Percentiles rank a stretch among this genome's conserved stretches.
Conservation (phyloP, 2,329 filamentous ascomycete species). For the Penicillium crustosum region DNA sequence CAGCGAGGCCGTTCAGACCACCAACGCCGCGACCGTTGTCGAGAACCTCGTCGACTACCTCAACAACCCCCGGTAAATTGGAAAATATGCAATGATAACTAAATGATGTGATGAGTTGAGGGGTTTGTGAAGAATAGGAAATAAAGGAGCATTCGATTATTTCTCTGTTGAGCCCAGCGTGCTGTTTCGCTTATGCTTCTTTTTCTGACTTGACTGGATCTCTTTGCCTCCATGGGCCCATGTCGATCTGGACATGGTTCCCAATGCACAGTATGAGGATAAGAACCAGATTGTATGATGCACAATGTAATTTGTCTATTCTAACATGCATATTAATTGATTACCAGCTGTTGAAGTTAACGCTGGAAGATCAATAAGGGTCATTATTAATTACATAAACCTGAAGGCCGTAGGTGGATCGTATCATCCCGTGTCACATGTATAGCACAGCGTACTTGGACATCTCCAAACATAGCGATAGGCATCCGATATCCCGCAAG, state of each 20-base stretch:
- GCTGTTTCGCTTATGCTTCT: not conserved
- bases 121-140: constrained; percentile 26
- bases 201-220: constrained; percentile 4
- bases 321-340: constrained; percentile 18
- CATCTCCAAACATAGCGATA: not conserved
- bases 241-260: not conserved
- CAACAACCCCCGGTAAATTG: constrained; percentile 67
- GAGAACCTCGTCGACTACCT: constrained; percentile 86
- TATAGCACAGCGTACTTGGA: not conserved
- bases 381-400: constrained; percentile 28
- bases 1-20: constrained; percentile 68
- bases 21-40: constrained; percentile 74
- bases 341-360: not conserved
- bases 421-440: constrained; percentile 8
- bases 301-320: constrained; percentile 16
- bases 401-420: constrained; percentile 6
- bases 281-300: constrained; percentile 2
- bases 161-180: constrained; percentile 3
- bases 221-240: constrained; percentile 1
- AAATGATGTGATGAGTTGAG: constrained; percentile 23
- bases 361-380: constrained; percentile 6
- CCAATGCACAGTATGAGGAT: constrained; percentile 7
- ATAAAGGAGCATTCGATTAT: constrained; percentile 22
- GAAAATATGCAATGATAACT: constrained; percentile 9
- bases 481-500: not conserved